A percentile compares a stretch with the other conserved stretches of the same genome.
phyloP scores from a whole-genome alignment of 2,329 filamentous ascomycete species.

The Juglanconis sp. region DNA sequence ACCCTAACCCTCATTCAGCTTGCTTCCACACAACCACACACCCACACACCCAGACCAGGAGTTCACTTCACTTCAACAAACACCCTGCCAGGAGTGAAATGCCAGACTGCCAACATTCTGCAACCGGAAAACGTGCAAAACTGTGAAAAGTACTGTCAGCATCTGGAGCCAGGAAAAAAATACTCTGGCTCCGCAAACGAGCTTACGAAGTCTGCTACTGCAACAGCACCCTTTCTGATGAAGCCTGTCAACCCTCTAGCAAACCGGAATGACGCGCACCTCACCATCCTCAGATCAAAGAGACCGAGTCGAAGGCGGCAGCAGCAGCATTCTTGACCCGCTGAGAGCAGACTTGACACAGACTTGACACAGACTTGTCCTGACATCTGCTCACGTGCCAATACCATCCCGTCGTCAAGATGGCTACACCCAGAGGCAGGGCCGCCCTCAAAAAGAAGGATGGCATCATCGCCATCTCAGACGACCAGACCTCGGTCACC shows the following conservation, averaged over 20 bases:
- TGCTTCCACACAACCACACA: too few relatives aligned
- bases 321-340: not conserved
- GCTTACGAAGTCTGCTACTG: too few relatives aligned
- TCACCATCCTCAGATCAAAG: constrained; percentile 1
- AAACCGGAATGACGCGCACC: constrained; percentile 1
- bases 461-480: constrained; percentile 72
- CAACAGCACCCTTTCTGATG: not conserved
- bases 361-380: not conserved
- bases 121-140: too few relatives aligned
- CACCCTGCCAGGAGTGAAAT: too few relatives aligned
- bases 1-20: too few relatives aligned
- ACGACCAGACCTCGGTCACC: constrained; percentile 69
- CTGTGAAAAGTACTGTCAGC: too few relatives aligned
- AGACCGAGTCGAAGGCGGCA: constrained; percentile 5
- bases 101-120: too few relatives aligned
- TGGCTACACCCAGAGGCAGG: constrained; percentile 61
- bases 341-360: not conserved
- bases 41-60: too few relatives aligned
- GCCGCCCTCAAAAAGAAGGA: constrained; percentile 95
- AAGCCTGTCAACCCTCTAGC: not conserved
- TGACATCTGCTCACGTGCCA: not conserved
- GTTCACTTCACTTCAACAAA: too few relatives aligned
- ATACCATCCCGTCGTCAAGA: constrained; percentile 25
- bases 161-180: too few relatives aligned
- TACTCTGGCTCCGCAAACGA: too few relatives aligned